Conservation (phyloP, 495 filamentous ascomycete genomes). For the Bombardia bombarda region DNA sequence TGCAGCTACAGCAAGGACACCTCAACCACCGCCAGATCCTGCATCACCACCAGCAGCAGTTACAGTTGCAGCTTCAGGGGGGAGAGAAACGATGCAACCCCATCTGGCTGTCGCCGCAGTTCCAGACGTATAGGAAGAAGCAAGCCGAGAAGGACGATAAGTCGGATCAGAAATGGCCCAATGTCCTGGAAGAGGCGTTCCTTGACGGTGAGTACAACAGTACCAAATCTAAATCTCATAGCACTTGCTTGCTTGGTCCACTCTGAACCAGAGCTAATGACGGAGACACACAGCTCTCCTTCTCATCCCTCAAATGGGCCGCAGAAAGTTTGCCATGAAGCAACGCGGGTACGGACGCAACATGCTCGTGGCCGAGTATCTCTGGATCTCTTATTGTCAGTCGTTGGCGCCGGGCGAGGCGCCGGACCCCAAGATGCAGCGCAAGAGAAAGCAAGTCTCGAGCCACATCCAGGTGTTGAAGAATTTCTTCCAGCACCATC, state of each 20-base stretch:
- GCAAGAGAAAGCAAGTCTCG: conserved; percentile 82
- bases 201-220: conserved; percentile 73
- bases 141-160: conserved; percentile 49
- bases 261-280: conserved; percentile 6
- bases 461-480: conserved; percentile 98
- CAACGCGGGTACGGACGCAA: conserved; percentile 78
- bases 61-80: conserved; percentile 11
- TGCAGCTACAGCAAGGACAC: too few relatives aligned
- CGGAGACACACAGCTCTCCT: conserved; percentile 60
- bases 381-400: conserved; percentile 47
- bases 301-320: conserved; percentile 72
- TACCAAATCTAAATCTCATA: neutral
- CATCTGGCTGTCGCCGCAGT: conserved; percentile 44
- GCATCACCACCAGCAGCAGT: conserved; percentile 15
- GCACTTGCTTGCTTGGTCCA: neutral
- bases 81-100: conserved; percentile 35
- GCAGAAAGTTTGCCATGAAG: conserved; percentile 65
- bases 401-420: conserved; percentile 25
- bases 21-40: too few relatives aligned
- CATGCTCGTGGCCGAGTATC: conserved; percentile 80
- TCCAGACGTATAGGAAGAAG: conserved; percentile 60
- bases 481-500: conserved; percentile 49
- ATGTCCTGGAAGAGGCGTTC: conserved; percentile 78
- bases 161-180: conserved; percentile 61
- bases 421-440: conserved; percentile 25